A percentile compares a stretch with the other conserved stretches of the same genome.
Evolutionary conservation across 2,329 filamentous ascomycete species (phyloP).

Genomic region (Neurospora sp.): DNA sequence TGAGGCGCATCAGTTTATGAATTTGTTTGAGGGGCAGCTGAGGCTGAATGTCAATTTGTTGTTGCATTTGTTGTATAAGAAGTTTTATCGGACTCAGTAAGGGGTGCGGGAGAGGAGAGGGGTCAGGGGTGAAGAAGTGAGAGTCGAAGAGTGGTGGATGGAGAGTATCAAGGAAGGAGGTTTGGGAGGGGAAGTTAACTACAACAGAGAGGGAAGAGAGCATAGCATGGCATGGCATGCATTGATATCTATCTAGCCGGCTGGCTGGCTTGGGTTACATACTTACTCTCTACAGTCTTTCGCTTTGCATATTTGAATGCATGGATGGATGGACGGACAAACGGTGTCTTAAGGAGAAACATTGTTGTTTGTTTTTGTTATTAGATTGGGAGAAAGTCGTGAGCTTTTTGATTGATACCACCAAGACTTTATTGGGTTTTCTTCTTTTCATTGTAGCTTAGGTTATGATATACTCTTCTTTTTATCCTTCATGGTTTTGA

Average conservation of each 20-base stretch:
- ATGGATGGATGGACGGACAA: background rate
- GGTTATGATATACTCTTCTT: background rate
- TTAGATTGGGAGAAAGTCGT: background rate
- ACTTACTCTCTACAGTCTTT: background rate
- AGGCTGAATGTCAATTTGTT: constrained; percentile 94
- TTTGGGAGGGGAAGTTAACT: background rate
- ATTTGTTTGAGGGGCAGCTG: constrained; percentile 76
- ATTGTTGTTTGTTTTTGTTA: background rate
- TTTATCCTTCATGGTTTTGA: background rate
- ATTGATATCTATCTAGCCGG: background rate
- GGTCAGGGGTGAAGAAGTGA: background rate
- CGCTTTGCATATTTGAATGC: background rate
- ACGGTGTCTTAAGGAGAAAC: background rate
- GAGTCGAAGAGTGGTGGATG: background rate
- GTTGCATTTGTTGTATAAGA: constrained; percentile 95
- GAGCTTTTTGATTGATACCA: background rate
- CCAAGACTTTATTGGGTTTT: background rate
- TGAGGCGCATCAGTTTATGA: constrained; percentile 93
- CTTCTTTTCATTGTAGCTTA: background rate
- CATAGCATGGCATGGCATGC: background rate
- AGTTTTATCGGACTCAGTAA: constrained; percentile 76
- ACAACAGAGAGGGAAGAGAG: background rate
- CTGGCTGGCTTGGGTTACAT: background rate
- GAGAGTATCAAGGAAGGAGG: background rate
- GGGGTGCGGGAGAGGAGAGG: constrained; percentile 7